Evolutionary conservation across 1,284 basidiomycete species (phyloP).

Genomic region (Ganoderma boninense): DNA sequence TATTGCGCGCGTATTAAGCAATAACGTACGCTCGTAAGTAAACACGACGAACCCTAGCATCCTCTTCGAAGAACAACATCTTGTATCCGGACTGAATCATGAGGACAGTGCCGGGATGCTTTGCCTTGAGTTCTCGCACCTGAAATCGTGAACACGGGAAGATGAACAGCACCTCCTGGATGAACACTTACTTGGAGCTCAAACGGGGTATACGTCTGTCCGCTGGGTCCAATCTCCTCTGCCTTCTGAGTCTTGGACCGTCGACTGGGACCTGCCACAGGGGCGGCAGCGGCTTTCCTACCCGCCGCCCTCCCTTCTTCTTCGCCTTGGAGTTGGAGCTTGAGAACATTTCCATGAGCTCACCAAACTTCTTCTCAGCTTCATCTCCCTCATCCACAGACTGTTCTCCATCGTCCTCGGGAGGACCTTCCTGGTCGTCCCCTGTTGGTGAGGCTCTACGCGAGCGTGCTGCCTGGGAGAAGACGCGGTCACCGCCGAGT

Average conservation of each 20-base stretch:
- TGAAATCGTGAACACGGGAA: conserved; percentile 36
- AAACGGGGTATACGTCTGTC: conserved; percentile 81
- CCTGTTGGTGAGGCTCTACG: conserved; percentile 32
- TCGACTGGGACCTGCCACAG: conserved; percentile 39
- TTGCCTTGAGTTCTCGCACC: conserved; percentile 76
- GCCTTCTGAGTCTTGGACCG: conserved; percentile 47
- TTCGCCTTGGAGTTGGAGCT: conserved; percentile 48
- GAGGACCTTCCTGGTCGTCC: conserved; percentile 34
- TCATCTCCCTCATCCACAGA: conserved; percentile 53
- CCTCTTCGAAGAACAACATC: conserved; percentile 89
- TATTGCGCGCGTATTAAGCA: conserved; percentile 39
- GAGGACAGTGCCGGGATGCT: conserved; percentile 80
- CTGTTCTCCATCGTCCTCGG: conserved; percentile 30
- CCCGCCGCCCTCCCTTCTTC: conserved; percentile 38
- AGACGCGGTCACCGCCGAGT: conserved; percentile 53
- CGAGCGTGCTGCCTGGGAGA: conserved; percentile 22
- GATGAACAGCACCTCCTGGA: not conserved
- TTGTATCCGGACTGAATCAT: conserved; percentile 93
- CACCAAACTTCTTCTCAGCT: conserved; percentile 57
- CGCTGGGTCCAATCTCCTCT: conserved; percentile 77
- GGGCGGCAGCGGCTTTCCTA: conserved; percentile 40
- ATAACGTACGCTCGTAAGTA: not conserved
- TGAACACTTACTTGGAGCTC: conserved; percentile 74
- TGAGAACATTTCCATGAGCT: conserved; percentile 55
- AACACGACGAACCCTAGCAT: conserved; percentile 70